Base-by-base conservation (phyloP, 2,329 filamentous ascomycete genomes). In the Paraphaeosphaeria sporulosa region DNA sequence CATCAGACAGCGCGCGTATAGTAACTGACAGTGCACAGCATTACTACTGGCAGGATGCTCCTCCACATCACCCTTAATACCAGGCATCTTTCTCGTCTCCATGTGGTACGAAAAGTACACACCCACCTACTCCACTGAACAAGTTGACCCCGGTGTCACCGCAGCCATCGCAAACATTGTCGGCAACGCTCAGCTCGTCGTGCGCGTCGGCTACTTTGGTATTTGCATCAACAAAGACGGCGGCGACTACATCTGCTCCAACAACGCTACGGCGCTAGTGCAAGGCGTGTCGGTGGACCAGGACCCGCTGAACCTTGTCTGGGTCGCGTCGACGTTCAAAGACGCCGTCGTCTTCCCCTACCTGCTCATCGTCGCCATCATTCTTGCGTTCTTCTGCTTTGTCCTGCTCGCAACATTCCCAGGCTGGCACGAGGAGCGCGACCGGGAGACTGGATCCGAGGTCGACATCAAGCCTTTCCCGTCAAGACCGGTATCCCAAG, bases 271-370 rank as follows among this genome's bases (percentile, higher is more conserved):
- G 2, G 89, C 93, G 2, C 85, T 99, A 50, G 94, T 95, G 40
- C 91, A 95, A 77, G 90, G 97, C 80, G 87, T 98, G 46, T 90
- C 87, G 21, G 88, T 96, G 44, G 93, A 97, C 74, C 92, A 97
- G 79, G 95, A 99, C 81, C 95, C 95, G 42, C 84, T 99, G 74
- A 99, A 99, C 79, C 83, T 99, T 72, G 94, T 99, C 71, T 99
- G 94, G 95, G 87, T 99, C 57, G 94, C 95, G 25, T 90, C 90
- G 70, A 96, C 96, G 67, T 99, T 99, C 83, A 98, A 98, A 80
- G 93, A 98, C 79, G 94, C 94, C 81, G 95, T 99, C 76, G 94
- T 99, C 47, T 99, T 99, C 77, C 95, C 95, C 10, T 99, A 98
- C 75, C 83, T 99, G 21, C 90, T 99, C 91, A 99, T 99, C 83